Conservation (phyloP, 1,139 yeast genomes). For the Geotrichum reessii region DNA sequence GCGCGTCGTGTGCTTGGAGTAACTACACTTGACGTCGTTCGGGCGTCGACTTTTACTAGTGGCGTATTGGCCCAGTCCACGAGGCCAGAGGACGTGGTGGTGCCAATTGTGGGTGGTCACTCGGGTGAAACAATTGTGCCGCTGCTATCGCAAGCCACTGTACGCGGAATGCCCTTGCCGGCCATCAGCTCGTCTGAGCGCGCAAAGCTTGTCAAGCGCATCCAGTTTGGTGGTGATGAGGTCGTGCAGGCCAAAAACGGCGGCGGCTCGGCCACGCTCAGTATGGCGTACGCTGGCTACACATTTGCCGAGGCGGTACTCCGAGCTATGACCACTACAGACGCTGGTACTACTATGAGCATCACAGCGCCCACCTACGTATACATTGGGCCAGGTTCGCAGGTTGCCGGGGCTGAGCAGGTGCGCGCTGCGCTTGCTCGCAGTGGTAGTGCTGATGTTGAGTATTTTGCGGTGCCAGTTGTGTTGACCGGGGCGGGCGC, state of each 20-base stretch:
- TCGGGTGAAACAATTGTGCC: slow-evolving; percentile 95
- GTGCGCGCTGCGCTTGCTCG: not conserved
- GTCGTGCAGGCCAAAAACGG: slow-evolving; percentile 95
- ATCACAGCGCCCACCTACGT: not conserved
- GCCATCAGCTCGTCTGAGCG: slow-evolving; percentile 58
- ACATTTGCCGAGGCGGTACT: slow-evolving; percentile 65
- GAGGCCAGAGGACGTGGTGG: slow-evolving; percentile 59
- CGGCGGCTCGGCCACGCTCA: slow-evolving; percentile 87
- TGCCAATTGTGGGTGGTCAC: slow-evolving; percentile 95
- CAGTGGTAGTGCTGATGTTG: not conserved
- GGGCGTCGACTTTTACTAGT: slow-evolving; percentile 78
- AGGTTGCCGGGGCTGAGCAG: not conserved
- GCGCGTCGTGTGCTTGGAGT: slow-evolving; percentile 85
- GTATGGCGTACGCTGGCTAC: slow-evolving; percentile 96
- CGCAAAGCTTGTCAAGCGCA: slow-evolving; percentile 73
- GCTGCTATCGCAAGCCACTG: slow-evolving; percentile 58
- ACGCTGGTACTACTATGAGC: not conserved
- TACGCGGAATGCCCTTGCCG: slow-evolving; percentile 36
- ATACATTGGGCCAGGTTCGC: not conserved
- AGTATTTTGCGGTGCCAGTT: not conserved
- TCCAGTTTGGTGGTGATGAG: slow-evolving; percentile 96
- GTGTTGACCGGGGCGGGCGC: slow-evolving; percentile 56
- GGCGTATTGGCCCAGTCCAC: slow-evolving; percentile 65
- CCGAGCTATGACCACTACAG: not conserved
- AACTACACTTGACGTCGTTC: slow-evolving; percentile 83